Base-by-base conservation (phyloP, 2,329 filamentous ascomycete species). In the Sporothrix pseudoabietina region DNA sequence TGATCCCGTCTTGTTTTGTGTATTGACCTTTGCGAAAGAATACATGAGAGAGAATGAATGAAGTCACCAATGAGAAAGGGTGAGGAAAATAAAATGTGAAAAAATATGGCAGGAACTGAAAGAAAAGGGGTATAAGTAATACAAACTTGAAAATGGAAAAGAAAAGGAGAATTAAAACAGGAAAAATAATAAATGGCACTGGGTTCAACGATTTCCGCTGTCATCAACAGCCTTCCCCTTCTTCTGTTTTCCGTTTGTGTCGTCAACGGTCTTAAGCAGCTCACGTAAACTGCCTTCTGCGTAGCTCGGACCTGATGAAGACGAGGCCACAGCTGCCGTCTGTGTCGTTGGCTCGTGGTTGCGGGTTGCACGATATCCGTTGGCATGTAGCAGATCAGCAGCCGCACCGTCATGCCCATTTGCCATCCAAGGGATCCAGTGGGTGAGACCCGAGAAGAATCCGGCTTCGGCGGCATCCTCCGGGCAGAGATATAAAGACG, bases 201-300 rank as follows among this genome's bases (percentile, higher is more conserved):
- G 16, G 4, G 26, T 39, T 66, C 61, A 66, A 66, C 39, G 39
- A 22, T n/a, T 66, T 12, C 5, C 22, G 26, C 57, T 49, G 8
- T 39, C 74, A 26, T 77, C 77, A 12, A 75, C 75, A 4, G 75
- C 74, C 72, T 79, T 80, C 0, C 77, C 79, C 54, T 79, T 79
- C 69, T 74, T 74, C 3, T 59, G 68, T 52, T 70, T 72, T n/a
- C 69, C 68, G 22, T 70, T 75, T 16, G 55, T 65, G 19, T 83
- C 71, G 12, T 82, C 79, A 3, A 79, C 78, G 6, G 79, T 78
- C 75, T 82, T 85, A 12, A 90, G 79, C 22, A 90, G 78, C 57
- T 87, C 84, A 71, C 87, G 82, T 30, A 90, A 80, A 71, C 85
- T 89, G 1, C 87, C 87, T 78, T 89, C 87, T 0, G 88, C 88